Evolutionary conservation across 306 rosid genomes (phyloP), one percentile per base, ranked within the genome.

Genomic region (Canavalia ensiformis): DNA sequence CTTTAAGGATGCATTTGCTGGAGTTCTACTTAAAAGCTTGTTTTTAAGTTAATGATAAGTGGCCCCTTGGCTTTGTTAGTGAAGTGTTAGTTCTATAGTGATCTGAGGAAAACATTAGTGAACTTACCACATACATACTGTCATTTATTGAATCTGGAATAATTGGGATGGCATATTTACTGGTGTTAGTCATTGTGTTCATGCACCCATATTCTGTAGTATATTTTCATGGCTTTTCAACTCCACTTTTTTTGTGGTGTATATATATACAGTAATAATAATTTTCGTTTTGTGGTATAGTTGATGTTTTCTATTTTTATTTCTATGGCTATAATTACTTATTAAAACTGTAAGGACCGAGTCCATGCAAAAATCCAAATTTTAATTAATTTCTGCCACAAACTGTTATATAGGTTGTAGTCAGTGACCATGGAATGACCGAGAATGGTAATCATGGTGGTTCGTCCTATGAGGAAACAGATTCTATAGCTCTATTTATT

Each of bases 391-490:
- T 68, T 75, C 54, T 79, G 42, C 60, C 58, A 68, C 50, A 75
- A 30, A 72, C 75, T 86, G 28, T 66, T 59, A 58, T 56, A 51
- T 72, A 95, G 98, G 89, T 91, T 68, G 90, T 91, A 34, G 94
- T 86, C 70, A 95, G 98, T 86, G 98, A 95, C 90, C 98, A 95
- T 86, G 98, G 98, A 84, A 95, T 95, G 98, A 91, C 95, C 49
- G 94, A 89, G 62, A 92, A 77, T 81, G 98, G 98, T 84, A 95
- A 95, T 81, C 97, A 92, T 45, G 97, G 97, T 47, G 98, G 98
- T 79, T 95, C 97, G 11, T 91, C 98, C 7, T 87, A 88, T 58
- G 97, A 95, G 87, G 98, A 95, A 88, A 87, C 92, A 1, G 97
- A 95, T 76, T 91, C 98, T 44, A 84, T 95, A 9, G 95, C 91